Evolutionary conservation across 1,284 basidiomycete species (phyloP), one percentile per base, ranked within the genome.

Genomic region (Omphalotus olearius): DNA sequence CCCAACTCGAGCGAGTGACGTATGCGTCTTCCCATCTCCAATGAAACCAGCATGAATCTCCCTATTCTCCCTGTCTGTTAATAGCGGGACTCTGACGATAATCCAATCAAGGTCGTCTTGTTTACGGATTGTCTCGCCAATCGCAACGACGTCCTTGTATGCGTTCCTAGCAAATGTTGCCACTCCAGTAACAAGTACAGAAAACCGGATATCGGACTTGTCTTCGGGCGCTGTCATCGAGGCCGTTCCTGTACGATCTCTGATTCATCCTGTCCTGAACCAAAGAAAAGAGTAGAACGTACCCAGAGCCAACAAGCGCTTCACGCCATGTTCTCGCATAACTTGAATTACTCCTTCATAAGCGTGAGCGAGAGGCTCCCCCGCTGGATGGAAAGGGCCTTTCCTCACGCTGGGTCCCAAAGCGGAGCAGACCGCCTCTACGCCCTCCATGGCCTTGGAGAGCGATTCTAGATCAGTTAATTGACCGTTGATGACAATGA

Each of bases 151-250:
- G 55, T 78, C 78, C 43, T 65, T 70, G 57, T 76, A 80, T 14
- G 72, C 72, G 45, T 63, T 64, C 30, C 60, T 66, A 1, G 67
- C 70, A 54, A 75, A 64, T 2, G 64, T 57, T 17, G 60, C 61
- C 44, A 79, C 63, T 9, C 65, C 66, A 10, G 59, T 58, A 38
- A 82, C 70, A 48, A 82, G 65, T 1, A 69, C 56, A 6, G 67
- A 62, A 62, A 79, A 84, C 16, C 66, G 65, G 37, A 73, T 46
- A 64, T 72, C 82, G 57, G 69, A 77, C 56, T 75, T 75, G 67
- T 88, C 86, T 49, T 73, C 64, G 23, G 75, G 70, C 64, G 88
- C 85, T 39, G 67, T 68, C 55, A 82, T 82, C 47, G 82, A 84
- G 4, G 79, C 66, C 0, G 86, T 86, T 9, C 54, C 54, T 55